A percentile compares a stretch with the other conserved stretches of the same genome.
Evolutionary conservation across 2,329 filamentous ascomycete species (phyloP).

Genomic region (Cladosporium sp.): DNA sequence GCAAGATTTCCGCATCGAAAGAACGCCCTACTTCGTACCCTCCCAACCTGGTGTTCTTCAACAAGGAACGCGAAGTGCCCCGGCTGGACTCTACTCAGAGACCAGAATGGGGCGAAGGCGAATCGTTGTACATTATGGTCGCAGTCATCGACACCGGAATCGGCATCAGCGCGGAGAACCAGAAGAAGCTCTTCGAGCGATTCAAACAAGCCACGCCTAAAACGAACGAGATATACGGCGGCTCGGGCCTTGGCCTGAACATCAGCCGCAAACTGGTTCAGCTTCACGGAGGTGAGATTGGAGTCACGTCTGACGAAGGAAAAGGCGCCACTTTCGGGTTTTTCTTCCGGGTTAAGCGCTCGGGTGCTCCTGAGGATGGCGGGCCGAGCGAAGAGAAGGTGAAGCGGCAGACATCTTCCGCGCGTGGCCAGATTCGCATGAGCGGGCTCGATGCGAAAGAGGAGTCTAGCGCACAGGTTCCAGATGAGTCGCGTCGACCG

Average conservation of each 20-base stretch:
- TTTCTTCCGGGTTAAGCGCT: conserved; percentile 25
- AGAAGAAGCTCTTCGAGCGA: conserved; percentile 38
- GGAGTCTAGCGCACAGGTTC: conserved; percentile 1
- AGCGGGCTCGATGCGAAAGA: conserved; percentile 5
- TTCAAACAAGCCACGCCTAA: conserved; percentile 34
- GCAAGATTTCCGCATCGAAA: conserved; percentile 10
- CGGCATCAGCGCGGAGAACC: conserved; percentile 36
- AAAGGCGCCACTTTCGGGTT: conserved; percentile 39
- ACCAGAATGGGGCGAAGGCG: conserved; percentile 37
- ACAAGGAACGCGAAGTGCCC: conserved; percentile 29
- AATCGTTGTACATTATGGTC: conserved; percentile 38
- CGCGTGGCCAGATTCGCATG: conserved; percentile 1
- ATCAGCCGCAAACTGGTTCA: conserved; percentile 42
- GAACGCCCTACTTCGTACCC: conserved; percentile 37
- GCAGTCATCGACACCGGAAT: conserved; percentile 39
- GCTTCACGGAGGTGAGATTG: conserved; percentile 40
- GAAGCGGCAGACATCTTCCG: not conserved
- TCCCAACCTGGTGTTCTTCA: conserved; percentile 40
- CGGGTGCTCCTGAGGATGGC: conserved; percentile 6
- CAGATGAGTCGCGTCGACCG: conserved; percentile 2
- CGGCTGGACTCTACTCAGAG: conserved; percentile 37
- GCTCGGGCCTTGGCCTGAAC: conserved; percentile 40
- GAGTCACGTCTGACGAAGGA: conserved; percentile 34
- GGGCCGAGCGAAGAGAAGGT: not conserved
- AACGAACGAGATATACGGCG: conserved; percentile 36